phyloP scores from a whole-genome alignment of 1,284 basidiomycete species.

The Boletus semigastroideus region DNA sequence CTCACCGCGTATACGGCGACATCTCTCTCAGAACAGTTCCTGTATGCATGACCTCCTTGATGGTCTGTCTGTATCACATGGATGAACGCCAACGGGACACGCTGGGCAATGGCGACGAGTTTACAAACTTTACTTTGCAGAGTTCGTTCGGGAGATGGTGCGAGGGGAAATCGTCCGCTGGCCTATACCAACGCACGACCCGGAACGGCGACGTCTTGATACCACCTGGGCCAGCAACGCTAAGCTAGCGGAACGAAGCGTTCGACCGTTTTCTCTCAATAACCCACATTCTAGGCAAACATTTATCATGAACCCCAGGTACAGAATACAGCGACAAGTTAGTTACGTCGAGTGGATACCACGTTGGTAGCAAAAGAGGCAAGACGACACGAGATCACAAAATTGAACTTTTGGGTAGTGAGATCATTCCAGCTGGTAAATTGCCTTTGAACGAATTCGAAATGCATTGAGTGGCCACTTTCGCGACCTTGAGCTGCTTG shows the following conservation, averaged over 20 bases:
- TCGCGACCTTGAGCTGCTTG: slow-evolving; percentile 53
- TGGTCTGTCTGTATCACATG: slow-evolving; percentile 84
- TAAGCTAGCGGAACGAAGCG: slow-evolving; percentile 79
- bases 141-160: slow-evolving; percentile 85
- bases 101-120: slow-evolving; percentile 92
- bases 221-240: no score
- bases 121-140: slow-evolving; percentile 94
- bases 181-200: slow-evolving; percentile 91
- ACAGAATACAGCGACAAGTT: no score
- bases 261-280: no score
- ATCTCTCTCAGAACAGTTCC: no score
- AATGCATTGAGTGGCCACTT: slow-evolving; percentile 40
- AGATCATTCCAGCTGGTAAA: neutral
- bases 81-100: slow-evolving; percentile 89
- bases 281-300: no score
- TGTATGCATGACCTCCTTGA: slow-evolving; percentile 85
- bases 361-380: neutral
- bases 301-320: no score
- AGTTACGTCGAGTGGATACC: no score
- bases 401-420: slow-evolving; percentile 12
- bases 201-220: slow-evolving; percentile 90
- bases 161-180: slow-evolving; percentile 78
- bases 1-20: no score
- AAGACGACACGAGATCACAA: neutral
- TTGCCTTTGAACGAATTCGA: slow-evolving; percentile 17